Evolutionary conservation across 2,329 filamentous ascomycete genomes (phyloP), one percentile per base, ranked within the genome.

Genomic region (Colletotrichum somersetense): DNA sequence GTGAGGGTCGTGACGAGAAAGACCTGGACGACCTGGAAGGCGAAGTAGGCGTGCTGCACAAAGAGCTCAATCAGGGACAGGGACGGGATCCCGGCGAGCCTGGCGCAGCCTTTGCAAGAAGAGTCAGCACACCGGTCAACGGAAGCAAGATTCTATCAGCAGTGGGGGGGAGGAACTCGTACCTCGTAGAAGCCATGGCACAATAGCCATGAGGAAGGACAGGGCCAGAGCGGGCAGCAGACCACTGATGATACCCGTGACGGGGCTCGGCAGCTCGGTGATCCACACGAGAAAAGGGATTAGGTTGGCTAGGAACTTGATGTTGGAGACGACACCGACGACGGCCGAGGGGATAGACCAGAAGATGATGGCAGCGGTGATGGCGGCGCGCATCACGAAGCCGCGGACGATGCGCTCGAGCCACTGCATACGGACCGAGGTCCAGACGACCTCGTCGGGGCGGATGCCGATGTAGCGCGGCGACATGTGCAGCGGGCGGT

Each of bases 391-490:
- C 16, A 92, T 88, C 55, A 85, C 81, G 76, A 91, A 87, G 78
- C 91, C 86, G 73, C 93, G 90, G 76, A 96, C 80, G 75, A 97
- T 87, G 64, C 91, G 85, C 81, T 95, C 90, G 89, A 92, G 92
- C 94, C 93, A 93, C 66, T 82, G 81, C 68, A 88, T 85, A 18
- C 83, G 80, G 62, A 98, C 84, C 73, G 95, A 97, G 61, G 88
- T 87, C 96, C 96, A 99, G 75, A 98, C 91, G 62, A 98, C 86
- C 78, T 98, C 95, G 6, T 85, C 85, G 0, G 96, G 96, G 65
- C 89, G 89, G 64, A 98, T 86, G 57, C 94, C 95, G 67, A 96
- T 95, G 78, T 91, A 94, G 40, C 94, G 91, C 59, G 95, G 94
- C 30, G 92, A 89, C 92, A 97, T 95, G 81, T 95, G 93, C 53